Conservation (phyloP, 495 filamentous ascomycete species). For the Lineolata rhizophorae region DNA sequence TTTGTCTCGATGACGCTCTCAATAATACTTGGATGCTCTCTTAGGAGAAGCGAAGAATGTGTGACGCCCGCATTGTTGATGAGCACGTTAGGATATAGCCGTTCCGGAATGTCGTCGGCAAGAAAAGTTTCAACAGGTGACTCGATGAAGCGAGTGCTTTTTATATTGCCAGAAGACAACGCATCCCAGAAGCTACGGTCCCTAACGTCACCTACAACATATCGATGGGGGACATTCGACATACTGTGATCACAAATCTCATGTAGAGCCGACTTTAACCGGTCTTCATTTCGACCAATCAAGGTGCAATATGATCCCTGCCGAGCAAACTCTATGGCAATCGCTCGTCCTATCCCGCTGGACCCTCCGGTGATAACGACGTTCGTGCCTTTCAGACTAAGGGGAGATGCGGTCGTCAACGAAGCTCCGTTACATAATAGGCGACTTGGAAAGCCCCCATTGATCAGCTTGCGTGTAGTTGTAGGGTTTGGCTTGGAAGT, state of each 20-base stretch:
- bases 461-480: no score
- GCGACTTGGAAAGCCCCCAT: no score
- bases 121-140: no score
- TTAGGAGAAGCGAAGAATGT: slow-evolving; percentile 32
- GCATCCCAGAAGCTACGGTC: no score
- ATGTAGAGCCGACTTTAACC: not conserved
- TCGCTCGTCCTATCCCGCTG: slow-evolving; percentile 42
- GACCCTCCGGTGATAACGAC: slow-evolving; percentile 41
- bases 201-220: no score
- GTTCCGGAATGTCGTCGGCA: not conserved
- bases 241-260: no score
- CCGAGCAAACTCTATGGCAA: slow-evolving; percentile 41
- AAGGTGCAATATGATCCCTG: slow-evolving; percentile 38
- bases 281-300: slow-evolving; percentile 21
- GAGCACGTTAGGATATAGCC: slow-evolving; percentile 28
- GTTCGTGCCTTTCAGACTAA: slow-evolving; percentile 17
- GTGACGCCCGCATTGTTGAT: slow-evolving; percentile 59
- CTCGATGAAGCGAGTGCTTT: no score
- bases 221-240: no score
- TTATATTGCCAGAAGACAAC: no score
- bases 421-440: no score
- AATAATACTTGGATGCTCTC: slow-evolving; percentile 19
- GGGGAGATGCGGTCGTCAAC: no score
- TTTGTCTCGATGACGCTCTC: slow-evolving; percentile 39
- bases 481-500: no score